phyloP scores from a whole-genome alignment of 352 stramenopile species.

The Phytophthora parvispora region DNA sequence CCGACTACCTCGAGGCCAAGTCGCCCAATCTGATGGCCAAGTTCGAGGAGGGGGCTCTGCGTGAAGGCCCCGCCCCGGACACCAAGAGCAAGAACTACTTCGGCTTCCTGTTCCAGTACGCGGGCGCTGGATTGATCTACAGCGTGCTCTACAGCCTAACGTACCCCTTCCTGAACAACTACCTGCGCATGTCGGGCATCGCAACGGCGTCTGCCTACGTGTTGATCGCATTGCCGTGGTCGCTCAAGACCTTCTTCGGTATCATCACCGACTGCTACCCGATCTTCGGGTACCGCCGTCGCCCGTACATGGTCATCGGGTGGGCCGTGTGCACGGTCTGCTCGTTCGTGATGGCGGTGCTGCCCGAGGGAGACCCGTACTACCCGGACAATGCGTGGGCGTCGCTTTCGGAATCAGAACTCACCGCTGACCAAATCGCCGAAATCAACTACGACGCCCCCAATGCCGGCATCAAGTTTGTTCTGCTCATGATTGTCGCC shows the following conservation, averaged over 20 bases:
- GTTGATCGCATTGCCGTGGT: constrained; percentile 78
- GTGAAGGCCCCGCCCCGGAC: constrained; percentile 41
- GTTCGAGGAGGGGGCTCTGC: constrained; percentile 53
- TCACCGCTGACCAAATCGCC: constrained; percentile 54
- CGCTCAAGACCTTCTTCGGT: constrained; percentile 87
- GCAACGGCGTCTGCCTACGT: constrained; percentile 49
- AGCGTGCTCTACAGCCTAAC: constrained; percentile 47
- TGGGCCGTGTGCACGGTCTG: constrained; percentile 51
- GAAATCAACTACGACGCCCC: constrained; percentile 61
- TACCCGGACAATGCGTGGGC: constrained; percentile 55
- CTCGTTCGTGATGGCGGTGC: constrained; percentile 46
- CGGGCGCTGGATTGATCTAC: constrained; percentile 57
- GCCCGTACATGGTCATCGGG: constrained; percentile 87
- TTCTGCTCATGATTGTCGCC: constrained; percentile 65
- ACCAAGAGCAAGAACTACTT: constrained; percentile 49
- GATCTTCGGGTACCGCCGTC: constrained; percentile 84
- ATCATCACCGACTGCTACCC: constrained; percentile 89
- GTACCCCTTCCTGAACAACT: constrained; percentile 68
- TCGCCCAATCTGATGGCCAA: constrained; percentile 36
- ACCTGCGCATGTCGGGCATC: constrained; percentile 58
- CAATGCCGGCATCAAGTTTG: constrained; percentile 52
- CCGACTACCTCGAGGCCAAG: constrained; percentile 35
- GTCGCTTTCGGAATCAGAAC: constrained; percentile 27
- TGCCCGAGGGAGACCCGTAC: constrained; percentile 59
- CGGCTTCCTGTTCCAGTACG: constrained; percentile 62